Evolutionary conservation across 1,139 yeast genomes (phyloP), one percentile per base, ranked within the genome.

Genomic region (Candida sanyaensis): DNA sequence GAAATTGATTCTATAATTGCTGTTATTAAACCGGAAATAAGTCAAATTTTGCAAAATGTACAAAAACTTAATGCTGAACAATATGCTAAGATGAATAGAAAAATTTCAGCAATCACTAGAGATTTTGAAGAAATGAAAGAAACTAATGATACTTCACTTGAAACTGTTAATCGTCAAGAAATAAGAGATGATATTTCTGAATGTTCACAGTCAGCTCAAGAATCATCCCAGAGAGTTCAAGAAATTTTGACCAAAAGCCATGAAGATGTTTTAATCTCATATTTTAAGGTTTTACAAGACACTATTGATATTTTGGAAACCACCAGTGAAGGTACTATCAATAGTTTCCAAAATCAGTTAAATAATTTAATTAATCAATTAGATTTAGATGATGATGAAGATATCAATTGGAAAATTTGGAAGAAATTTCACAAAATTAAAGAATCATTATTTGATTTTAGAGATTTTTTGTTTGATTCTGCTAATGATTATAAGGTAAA

Each of bases 241-340:
- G 58, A 62, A 5, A 55, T 61, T 17, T 63, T 80, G 34, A 71
- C 75, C 45, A 67, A 66, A 8, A 59, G 57, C 6, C 77, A 73
- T 50, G 66, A 63, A 30, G 37, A 50, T 9, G 53, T 75, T 12
- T 53, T 72, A 27, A 61, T 55, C 13, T 66, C 69, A 27, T 74
- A 84, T 44, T 77, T 78, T 46, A 60, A 60, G 3, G 69, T 73
- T 10, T 75, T 86, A 50, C 80, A 80, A 48, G 75, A 77, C 38
- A 77, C 84, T 28, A 71, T 86, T 49, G 91, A 86, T 54, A 76
- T 84, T 1, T 75, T 83, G 59, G 90, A 86, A 59, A 85, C 86
- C 49, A 86, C 85, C 69, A 83, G 85, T n/a, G 91, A 86, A 46
- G 76, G 80, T 5, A 74, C 87, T 13, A 73, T 85, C 47, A 75